Base-by-base conservation (phyloP, 768 basidiomycete genomes). In the Epithele typhae region DNA sequence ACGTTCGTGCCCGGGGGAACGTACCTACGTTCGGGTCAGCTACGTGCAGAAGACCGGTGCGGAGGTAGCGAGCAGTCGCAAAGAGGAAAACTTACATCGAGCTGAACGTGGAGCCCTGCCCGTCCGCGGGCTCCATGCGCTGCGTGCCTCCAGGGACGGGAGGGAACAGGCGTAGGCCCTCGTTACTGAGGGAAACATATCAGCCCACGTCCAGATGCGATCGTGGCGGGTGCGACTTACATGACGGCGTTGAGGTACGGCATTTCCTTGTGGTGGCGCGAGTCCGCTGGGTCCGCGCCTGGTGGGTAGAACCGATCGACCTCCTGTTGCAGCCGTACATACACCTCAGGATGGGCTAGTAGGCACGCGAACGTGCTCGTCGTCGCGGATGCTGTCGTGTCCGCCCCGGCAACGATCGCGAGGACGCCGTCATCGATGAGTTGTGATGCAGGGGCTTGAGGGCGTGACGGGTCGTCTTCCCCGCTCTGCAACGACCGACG, bases 91-190 rank as follows among this genome's bases (percentile, higher is more conserved):
- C 62, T 35, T 46, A 68, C 73, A 56, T 53, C 17, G 60, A 59
- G 30, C 63, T 64, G 19, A 71, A 56, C 15, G 65, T 25, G 38
- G 62, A 64, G 24, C 62, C 65, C 22, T 53, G 56, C 12, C 59
- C 63, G 2, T 61, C 64, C 14, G 37, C 48, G 1, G 54, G 49
- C 0, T 66, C 60, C 32, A 67, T 62, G 30, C 75, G 68, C 43
- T 71, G 67, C 3, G 68, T 63, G 37, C 60, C 50, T n/a, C 69
- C 72, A 3, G 63, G 60, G 6, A 72, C 61, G 1, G 75, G 66
- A 18, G 76, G 74, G 5, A 65, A 62, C 25, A 78, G 62, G 18
- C 75, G 69, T 21, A 77, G 52, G 2, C 62, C 59, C 58, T 77
- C 76, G 30, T 76, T 74, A 49, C 75, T 77, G 32, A 23, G 25